A percentile compares a stretch with the other conserved stretches of the same genome.
Conservation (phyloP, 805 yeast genomes). For the Metschnikowia reukaufii region DNA sequence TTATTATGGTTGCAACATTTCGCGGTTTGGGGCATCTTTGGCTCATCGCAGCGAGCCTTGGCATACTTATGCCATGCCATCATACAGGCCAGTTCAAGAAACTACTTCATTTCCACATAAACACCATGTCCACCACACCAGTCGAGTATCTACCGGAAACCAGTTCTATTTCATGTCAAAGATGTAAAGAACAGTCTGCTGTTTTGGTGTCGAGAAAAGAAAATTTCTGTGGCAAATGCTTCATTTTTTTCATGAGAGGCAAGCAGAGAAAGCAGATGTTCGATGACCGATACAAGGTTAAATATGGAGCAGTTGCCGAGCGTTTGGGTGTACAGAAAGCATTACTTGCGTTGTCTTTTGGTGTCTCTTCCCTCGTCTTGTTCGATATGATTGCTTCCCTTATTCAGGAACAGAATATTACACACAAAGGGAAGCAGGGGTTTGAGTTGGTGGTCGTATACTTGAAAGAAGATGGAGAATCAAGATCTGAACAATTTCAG, state of each 20-base stretch:
- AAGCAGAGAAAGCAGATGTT: constrained; percentile 81
- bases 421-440: constrained; percentile 67
- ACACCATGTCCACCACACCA: constrained; percentile 15
- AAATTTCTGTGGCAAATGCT: constrained; percentile 65
- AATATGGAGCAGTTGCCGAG: constrained; percentile 48
- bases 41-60: constrained; percentile 7
- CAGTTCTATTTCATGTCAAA: constrained; percentile 34
- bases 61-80: neutral
- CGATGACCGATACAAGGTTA: constrained; percentile 70
- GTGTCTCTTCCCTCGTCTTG: constrained; percentile 63
- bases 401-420: constrained; percentile 58
- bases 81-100: constrained; percentile 2
- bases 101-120: neutral
- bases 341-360: constrained; percentile 65
- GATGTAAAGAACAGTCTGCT: constrained; percentile 49
- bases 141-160: constrained; percentile 15
- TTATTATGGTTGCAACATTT: neutral
- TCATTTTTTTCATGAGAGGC: constrained; percentile 66
- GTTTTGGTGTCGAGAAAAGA: constrained; percentile 59
- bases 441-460: constrained; percentile 56
- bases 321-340: constrained; percentile 42
- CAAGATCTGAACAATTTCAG: constrained; percentile 17
- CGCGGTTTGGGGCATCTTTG: constrained; percentile 1
- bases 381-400: constrained; percentile 64
- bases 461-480: constrained; percentile 38